Conservation (phyloP, 2,329 filamentous ascomycete species). For the Herpotrichia juniperi region DNA sequence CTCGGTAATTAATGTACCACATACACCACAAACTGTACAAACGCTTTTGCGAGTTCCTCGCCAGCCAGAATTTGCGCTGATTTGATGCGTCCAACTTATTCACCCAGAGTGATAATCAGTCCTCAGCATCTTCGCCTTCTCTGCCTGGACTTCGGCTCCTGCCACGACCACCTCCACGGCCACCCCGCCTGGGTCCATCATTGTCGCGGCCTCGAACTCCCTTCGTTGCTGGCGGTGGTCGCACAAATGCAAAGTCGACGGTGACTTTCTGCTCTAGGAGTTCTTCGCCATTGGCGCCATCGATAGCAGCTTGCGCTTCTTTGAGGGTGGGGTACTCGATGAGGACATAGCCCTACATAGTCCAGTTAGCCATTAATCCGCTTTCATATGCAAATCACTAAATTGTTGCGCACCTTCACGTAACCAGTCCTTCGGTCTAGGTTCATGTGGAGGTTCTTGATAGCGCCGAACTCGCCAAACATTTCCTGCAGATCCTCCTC, state of each 20-base stretch:
- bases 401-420: constrained; percentile 71
- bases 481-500: constrained; percentile 82
- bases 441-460: constrained; percentile 86
- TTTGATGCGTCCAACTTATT: background rate
- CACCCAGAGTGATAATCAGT: background rate
- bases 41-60: background rate
- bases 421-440: constrained; percentile 83
- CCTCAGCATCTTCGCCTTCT: constrained; percentile 19
- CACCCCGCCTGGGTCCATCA: constrained; percentile 13
- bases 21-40: background rate
- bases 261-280: constrained; percentile 80
- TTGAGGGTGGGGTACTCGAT: constrained; percentile 83
- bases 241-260: constrained; percentile 85
- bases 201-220: constrained; percentile 42
- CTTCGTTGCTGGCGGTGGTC: constrained; percentile 69
- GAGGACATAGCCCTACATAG: constrained; percentile 74
- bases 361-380: background rate
- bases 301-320: constrained; percentile 81
- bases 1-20: background rate
- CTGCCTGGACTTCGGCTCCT: constrained; percentile 40
- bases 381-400: background rate
- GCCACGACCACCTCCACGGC: constrained; percentile 4
- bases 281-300: constrained; percentile 77
- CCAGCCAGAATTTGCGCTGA: background rate
- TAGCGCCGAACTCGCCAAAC: constrained; percentile 84